These are phyloP conservation scores for Cordyceps sp. DNA, from an alignment of 2,329 filamentous ascomycete genomes.

Conservation along the genomic window DNA sequence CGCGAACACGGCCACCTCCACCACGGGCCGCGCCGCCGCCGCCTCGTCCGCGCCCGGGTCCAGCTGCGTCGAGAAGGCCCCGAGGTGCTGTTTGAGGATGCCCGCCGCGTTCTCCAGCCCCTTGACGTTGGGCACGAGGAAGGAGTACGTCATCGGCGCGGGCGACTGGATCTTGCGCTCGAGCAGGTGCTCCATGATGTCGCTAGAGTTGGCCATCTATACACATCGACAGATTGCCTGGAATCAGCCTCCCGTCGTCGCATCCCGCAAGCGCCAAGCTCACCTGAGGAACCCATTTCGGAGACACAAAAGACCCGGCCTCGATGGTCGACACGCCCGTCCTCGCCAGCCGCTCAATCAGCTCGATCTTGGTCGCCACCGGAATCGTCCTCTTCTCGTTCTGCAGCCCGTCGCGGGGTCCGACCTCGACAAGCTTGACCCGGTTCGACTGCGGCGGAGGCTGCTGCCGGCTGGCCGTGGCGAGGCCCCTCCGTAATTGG, in stretches of 20 bases:
- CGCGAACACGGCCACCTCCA: slow-evolving; percentile 69
- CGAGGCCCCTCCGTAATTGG: slow-evolving; percentile 17
- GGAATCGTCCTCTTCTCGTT: slow-evolving; percentile 63
- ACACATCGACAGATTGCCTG: background rate
- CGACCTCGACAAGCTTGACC: slow-evolving; percentile 63
- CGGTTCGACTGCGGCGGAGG: slow-evolving; percentile 19
- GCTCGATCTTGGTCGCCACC: slow-evolving; percentile 56
- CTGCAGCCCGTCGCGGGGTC: slow-evolving; percentile 72
- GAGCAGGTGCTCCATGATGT: slow-evolving; percentile 56
- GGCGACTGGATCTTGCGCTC: slow-evolving; percentile 35
- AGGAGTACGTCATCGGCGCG: slow-evolving; percentile 54
- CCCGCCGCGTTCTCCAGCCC: slow-evolving; percentile 48
- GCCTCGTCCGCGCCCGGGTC: slow-evolving; percentile 20
- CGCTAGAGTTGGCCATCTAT: slow-evolving; percentile 64
- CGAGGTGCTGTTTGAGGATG: slow-evolving; percentile 34
- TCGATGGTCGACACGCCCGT: slow-evolving; percentile 63
- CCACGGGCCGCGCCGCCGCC: slow-evolving; percentile 26
- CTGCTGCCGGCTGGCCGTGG: slow-evolving; percentile 18
- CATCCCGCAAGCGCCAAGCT: slow-evolving; percentile 1
- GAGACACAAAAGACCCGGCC: slow-evolving; percentile 66
- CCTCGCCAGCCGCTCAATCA: slow-evolving; percentile 51
- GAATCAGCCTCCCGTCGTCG: too few relatives aligned
- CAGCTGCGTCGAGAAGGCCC: slow-evolving; percentile 33
- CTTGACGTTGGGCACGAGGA: slow-evolving; percentile 62
- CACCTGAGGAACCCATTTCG: slow-evolving; percentile 74